phyloP scores from a whole-genome alignment of 2,329 filamentous ascomycete genomes.

The Neopestalotiopsis sp. region DNA sequence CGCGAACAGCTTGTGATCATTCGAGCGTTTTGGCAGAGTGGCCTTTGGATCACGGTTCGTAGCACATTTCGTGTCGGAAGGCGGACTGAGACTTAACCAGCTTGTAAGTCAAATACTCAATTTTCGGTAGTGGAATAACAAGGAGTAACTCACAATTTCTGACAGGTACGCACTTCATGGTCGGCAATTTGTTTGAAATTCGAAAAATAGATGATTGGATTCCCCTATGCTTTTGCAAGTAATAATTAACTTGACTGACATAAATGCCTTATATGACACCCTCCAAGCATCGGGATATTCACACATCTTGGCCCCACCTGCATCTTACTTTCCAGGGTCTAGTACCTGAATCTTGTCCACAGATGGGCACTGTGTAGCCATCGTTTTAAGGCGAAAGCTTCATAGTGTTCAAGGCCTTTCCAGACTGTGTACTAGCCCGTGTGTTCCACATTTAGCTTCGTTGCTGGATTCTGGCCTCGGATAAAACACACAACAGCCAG shows the following conservation, averaged over 20 bases:
- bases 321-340: neutral
- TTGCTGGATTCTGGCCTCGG: slow-evolving; percentile 17
- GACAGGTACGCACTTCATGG: neutral
- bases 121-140: neutral
- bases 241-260: neutral
- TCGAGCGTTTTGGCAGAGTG: no score
- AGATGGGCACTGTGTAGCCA: neutral
- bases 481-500: slow-evolving; percentile 14
- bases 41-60: neutral
- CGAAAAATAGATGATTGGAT: no score
- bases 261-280: neutral
- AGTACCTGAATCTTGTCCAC: neutral
- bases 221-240: no score
- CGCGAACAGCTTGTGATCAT: neutral
- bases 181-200: neutral
- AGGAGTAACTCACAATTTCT: neutral
- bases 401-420: neutral
- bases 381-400: neutral
- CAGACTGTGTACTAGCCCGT: neutral
- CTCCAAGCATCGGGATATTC: slow-evolving; percentile 18
- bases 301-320: slow-evolving; percentile 19
- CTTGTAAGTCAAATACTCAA: neutral
- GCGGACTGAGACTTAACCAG: neutral
- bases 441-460: neutral
- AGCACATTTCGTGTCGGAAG: neutral